Evolutionary conservation across 305 asterid species (phyloP), one percentile per base, ranked within the genome.

Genomic region (Petunia hybrid): DNA sequence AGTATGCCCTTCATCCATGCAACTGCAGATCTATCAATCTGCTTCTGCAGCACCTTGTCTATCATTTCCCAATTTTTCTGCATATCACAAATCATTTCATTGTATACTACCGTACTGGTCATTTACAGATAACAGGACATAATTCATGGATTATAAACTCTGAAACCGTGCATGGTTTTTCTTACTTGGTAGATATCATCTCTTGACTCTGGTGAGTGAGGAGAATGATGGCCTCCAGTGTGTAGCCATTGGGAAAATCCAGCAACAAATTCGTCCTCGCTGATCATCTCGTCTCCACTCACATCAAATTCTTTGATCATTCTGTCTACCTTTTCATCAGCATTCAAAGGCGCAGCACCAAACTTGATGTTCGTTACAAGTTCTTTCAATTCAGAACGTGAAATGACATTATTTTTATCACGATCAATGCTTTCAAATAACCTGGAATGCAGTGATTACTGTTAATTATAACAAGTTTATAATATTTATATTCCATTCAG

Each of bases 51-150:
- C 68, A 92, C 76, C 78, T 83, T 85, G 83, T 92, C 94, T 0
- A 87, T 84, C 31, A 83, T 91, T 78, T 92, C 91, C 95, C 95
- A 92, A 36, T 90, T 89, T 83, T 86, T 88, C 97, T 92, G 91
- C 83, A 80, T 9, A 84, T 16, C 48, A 68, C 56, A 43, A 43
- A 68, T 43, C 8, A 68, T 43, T 68, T 43, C 57, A n/a, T 16
- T 42, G 55, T 3, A 46, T 5, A 46, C 6, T 46, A 2, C 13
- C 55, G 7, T 67, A 42, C 7, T 3, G 6, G 2, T 46, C 61
- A 70, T 70, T 70, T 42, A 70, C 46, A 31, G 1, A 70, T 70
- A 45, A 4, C 46, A 45, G 1, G 60, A 70, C 59, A 46, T 45
- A 22, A 68, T 45, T 46, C 61, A 31, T 70, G 43, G 59, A 46